phyloP scores from a whole-genome alignment of 345 rosid genomes.

The Heritiera fomes region DNA sequence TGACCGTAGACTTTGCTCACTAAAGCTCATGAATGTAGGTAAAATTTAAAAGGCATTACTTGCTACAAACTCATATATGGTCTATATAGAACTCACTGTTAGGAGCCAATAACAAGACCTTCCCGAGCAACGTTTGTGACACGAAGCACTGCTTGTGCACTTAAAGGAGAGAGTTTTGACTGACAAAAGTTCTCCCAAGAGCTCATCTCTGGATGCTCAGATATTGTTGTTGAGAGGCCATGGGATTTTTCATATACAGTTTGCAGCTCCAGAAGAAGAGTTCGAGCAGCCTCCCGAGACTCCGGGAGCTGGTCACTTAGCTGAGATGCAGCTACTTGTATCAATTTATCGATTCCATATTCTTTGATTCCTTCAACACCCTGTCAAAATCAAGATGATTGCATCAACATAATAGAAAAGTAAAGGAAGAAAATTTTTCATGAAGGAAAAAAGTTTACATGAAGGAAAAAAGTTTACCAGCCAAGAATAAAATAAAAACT shows the following conservation, averaged over 20 bases:
- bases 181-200: slow-evolving; percentile 87
- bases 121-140: slow-evolving; percentile 66
- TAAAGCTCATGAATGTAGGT: slow-evolving; percentile 28
- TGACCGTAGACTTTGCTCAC: slow-evolving; percentile 28
- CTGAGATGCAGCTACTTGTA: slow-evolving; percentile 81
- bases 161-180: slow-evolving; percentile 75
- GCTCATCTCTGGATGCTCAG: slow-evolving; percentile 46
- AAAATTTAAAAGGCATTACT: slow-evolving; percentile 29
- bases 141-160: slow-evolving; percentile 91
- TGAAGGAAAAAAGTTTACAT: neutral
- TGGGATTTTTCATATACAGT: slow-evolving; percentile 62
- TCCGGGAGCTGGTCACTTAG: slow-evolving; percentile 95
- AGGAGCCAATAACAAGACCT: slow-evolving; percentile 56
- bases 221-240: slow-evolving; percentile 32
- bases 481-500: neutral
- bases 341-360: slow-evolving; percentile 80
- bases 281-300: slow-evolving; percentile 93
- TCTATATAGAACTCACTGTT: slow-evolving; percentile 23
- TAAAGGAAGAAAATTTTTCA: neutral
- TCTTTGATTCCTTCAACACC: slow-evolving; percentile 81
- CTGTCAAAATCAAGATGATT: slow-evolving; percentile 38
- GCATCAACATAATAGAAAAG: neutral
- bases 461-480: neutral
- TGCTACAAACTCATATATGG: slow-evolving; percentile 8
- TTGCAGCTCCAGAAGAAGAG: slow-evolving; percentile 80